Conservation (phyloP, 169 alveolate genomes). For the Cryptosporidium baileyi region DNA sequence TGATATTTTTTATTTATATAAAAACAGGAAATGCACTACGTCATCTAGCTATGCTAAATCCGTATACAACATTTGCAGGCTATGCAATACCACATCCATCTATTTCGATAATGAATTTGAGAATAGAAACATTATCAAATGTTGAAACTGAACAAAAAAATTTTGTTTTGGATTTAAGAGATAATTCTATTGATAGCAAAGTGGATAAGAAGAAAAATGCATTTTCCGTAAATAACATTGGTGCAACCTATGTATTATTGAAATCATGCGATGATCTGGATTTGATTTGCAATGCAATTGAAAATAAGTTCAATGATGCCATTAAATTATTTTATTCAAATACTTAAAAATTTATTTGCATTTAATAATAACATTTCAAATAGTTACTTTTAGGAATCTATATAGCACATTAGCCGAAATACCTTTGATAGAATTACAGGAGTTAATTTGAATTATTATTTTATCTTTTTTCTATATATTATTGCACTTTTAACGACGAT, state of each 20-base stretch:
- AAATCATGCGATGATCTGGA: slow-evolving; percentile 52
- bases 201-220: neutral
- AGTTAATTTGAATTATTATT: too few species aligned
- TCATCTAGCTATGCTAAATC: slow-evolving; percentile 63
- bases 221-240: neutral
- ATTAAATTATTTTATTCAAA: neutral
- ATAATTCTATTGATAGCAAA: neutral
- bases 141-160: slow-evolving; percentile 18
- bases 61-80: slow-evolving; percentile 65
- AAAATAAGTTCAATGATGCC: slow-evolving; percentile 39
- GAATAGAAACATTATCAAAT: slow-evolving; percentile 57
- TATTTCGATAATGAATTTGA: slow-evolving; percentile 42
- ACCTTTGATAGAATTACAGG: too few species aligned
- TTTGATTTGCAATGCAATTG: slow-evolving; percentile 34
- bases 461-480: too few species aligned
- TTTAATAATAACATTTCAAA: neutral
- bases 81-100: slow-evolving; percentile 71
- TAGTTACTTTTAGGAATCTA: too few species aligned
- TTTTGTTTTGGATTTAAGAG: neutral
- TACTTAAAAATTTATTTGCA: too few species aligned
- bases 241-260: slow-evolving; percentile 11
- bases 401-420: too few species aligned
- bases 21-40: slow-evolving; percentile 43
- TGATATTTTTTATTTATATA: neutral
- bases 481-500: too few species aligned